Conservation (phyloP, 108 stramenopile genomes). For the Nannochloropsis gaditana region DNA sequence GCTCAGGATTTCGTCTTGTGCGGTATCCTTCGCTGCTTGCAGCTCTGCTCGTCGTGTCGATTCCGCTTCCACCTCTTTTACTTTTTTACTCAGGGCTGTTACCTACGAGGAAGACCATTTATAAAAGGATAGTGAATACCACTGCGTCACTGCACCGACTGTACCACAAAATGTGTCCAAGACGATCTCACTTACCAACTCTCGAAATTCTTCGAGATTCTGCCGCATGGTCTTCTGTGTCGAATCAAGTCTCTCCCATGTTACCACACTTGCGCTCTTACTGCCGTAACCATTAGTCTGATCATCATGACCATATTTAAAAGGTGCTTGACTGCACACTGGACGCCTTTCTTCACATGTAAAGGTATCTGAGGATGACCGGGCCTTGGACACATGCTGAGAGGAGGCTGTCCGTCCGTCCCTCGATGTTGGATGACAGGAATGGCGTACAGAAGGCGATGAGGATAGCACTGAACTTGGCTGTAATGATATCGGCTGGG, state of each 20-base stretch:
- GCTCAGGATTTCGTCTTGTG: not conserved
- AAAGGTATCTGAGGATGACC: too few relatives aligned
- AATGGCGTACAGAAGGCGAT: too few relatives aligned
- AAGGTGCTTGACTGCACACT: too few relatives aligned
- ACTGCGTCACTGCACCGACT: not conserved
- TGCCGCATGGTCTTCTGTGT: not conserved
- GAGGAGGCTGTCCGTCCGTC: too few relatives aligned
- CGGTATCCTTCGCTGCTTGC: constrained; percentile 3
- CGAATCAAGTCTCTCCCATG: not conserved
- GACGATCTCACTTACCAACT: not conserved
- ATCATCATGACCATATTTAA: too few relatives aligned
- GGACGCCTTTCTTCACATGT: too few relatives aligned
- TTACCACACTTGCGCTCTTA: not conserved
- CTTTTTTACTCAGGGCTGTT: not conserved
- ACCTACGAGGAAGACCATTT: not conserved
- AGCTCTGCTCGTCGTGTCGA: not conserved
- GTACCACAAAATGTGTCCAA: too few relatives aligned
- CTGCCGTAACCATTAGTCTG: too few relatives aligned
- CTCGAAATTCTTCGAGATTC: not conserved
- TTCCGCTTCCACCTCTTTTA: constrained; percentile 13
- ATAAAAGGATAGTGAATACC: not conserved
- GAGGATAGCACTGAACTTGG: too few relatives aligned
- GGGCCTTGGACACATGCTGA: too few relatives aligned
- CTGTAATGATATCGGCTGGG: too few relatives aligned
- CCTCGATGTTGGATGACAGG: too few relatives aligned